Conservation (phyloP, 108 stramenopile species). For the Skeletonema grethae region DNA sequence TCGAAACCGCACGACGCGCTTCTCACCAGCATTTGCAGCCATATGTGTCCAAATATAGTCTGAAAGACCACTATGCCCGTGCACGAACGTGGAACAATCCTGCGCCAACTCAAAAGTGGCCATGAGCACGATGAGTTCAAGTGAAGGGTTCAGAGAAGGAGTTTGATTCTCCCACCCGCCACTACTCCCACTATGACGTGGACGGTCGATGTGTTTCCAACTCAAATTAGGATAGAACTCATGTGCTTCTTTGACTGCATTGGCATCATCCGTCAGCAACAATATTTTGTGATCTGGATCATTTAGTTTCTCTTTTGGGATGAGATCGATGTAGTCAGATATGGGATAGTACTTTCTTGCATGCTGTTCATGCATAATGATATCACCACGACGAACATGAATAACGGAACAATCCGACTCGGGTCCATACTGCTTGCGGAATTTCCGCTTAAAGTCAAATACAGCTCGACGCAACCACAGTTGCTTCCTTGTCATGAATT, state of each 20-base stretch:
- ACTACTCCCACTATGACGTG: slow-evolving; percentile 20
- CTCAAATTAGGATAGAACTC: slow-evolving; percentile 24
- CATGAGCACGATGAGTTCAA: slow-evolving; percentile 32
- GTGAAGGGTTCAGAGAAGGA: slow-evolving; percentile 30
- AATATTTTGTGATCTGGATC: slow-evolving; percentile 38
- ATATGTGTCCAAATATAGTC: slow-evolving; percentile 21
- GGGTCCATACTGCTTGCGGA: slow-evolving; percentile 6
- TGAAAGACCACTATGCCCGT: slow-evolving; percentile 13
- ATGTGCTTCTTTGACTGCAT: slow-evolving; percentile 40
- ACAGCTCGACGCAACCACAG: slow-evolving; percentile 38
- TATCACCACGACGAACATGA: slow-evolving; percentile 43
- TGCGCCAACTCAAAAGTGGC: slow-evolving; percentile 34
- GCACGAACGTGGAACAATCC: slow-evolving; percentile 30
- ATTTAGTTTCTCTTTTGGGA: slow-evolving; percentile 12
- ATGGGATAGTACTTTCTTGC: slow-evolving; percentile 23
- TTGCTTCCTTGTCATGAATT: slow-evolving; percentile 35
- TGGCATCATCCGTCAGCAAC: slow-evolving; percentile 35
- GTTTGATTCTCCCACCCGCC: slow-evolving; percentile 34
- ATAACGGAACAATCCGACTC: slow-evolving; percentile 41
- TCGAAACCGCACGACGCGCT: neutral
- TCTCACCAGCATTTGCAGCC: slow-evolving; percentile 2
- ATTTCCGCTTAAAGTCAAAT: slow-evolving; percentile 21
- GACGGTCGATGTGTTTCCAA: slow-evolving; percentile 29
- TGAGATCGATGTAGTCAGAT: slow-evolving; percentile 26
- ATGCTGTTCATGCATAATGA: slow-evolving; percentile 2